Evolutionary conservation across 331 rosid species (phyloP).

Genomic region (Erythrophleum ivorense): DNA sequence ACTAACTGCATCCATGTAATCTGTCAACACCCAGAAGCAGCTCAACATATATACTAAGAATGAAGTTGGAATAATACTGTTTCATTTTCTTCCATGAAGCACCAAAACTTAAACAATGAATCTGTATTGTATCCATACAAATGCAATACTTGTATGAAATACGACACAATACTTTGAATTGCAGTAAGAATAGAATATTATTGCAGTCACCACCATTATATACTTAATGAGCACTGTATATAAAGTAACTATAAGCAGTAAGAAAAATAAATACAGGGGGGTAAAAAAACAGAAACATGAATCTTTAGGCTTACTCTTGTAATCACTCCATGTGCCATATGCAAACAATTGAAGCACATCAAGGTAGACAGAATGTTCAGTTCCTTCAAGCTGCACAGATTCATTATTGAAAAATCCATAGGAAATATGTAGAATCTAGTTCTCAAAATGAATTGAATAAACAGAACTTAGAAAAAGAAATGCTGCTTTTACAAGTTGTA

Average conservation of each 20-base stretch:
- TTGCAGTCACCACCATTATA: neutral
- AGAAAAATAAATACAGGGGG: no score
- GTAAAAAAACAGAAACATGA: neutral
- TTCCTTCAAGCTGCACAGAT: constrained; percentile 73
- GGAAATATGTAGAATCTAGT: constrained; percentile 1
- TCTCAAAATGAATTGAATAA: neutral
- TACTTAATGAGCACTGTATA: neutral
- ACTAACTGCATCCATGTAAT: neutral
- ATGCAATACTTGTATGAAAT: neutral
- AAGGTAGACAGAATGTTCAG: constrained; percentile 65
- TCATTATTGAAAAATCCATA: constrained; percentile 31
- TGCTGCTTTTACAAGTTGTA: neutral
- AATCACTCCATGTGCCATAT: constrained; percentile 94
- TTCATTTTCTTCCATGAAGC: neutral
- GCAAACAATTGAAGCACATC: constrained; percentile 86
- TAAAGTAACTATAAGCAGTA: neutral
- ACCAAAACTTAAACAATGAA: neutral
- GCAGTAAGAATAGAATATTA: neutral
- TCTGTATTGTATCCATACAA: neutral
- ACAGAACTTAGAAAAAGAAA: constrained; percentile 3
- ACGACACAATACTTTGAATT: neutral
- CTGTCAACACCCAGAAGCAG: no score
- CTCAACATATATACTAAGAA: neutral
- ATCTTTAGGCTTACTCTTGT: constrained; percentile 65
- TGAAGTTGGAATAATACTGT: neutral